phyloP scores from a whole-genome alignment of 768 basidiomycete species.

The Mycena vulgaris region DNA sequence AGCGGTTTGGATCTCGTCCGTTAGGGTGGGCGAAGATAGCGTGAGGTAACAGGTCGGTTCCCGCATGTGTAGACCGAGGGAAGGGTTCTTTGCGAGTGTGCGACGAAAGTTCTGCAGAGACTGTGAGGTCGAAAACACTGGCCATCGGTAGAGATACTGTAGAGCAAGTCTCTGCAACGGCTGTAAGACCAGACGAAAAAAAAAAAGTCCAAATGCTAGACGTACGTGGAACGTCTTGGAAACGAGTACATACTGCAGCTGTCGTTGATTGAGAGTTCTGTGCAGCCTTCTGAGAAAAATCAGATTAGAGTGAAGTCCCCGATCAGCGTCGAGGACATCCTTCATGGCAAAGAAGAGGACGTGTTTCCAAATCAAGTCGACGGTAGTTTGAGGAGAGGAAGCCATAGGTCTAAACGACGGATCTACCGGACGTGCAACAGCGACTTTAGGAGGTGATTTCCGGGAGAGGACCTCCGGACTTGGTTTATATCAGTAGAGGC shows the following conservation, averaged over 20 bases:
- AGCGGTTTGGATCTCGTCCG: too few relatives aligned
- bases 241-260: slow-evolving; percentile 1
- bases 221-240: slow-evolving; percentile 17
- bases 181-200: too few relatives aligned
- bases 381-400: neutral
- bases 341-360: slow-evolving; percentile 15
- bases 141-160: neutral
- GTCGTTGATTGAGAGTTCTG: neutral
- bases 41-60: neutral
- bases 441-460: neutral
- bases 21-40: neutral
- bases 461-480: too few relatives aligned
- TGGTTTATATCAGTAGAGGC: too few relatives aligned
- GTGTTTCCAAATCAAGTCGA: neutral
- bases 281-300: neutral
- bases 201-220: neutral
- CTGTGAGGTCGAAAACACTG: neutral
- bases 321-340: too few relatives aligned
- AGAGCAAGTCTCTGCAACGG: neutral
- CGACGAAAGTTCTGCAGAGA: neutral
- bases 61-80: neutral
- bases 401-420: neutral
- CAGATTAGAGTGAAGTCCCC: too few relatives aligned
- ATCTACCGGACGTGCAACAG: neutral
- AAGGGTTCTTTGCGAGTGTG: neutral